These are phyloP conservation scores for Solanum gandarillasii DNA, from an alignment of 257 asterid species.

Conservation along the genomic window DNA sequence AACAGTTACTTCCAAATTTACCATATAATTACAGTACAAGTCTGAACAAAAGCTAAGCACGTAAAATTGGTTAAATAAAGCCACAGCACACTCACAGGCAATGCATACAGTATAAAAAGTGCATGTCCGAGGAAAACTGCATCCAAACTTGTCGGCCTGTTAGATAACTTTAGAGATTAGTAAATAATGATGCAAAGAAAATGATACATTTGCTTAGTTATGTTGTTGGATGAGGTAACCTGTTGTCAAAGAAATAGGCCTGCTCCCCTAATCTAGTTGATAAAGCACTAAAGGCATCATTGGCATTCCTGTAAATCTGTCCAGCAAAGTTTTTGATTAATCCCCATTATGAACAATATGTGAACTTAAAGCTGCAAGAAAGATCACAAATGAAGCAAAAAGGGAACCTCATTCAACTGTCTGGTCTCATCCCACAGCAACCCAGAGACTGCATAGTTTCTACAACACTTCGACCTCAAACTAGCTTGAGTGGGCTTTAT, in stretches of 20 bases:
- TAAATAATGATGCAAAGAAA: not conserved
- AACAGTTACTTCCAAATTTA: not conserved
- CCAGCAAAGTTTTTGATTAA: not conserved
- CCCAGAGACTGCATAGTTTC: not conserved
- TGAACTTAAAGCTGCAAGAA: not conserved
- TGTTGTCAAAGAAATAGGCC: constrained; percentile 52
- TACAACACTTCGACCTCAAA: not conserved
- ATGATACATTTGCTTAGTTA: not conserved
- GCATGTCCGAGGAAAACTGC: constrained; percentile 73
- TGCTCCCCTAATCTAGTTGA: constrained; percentile 72
- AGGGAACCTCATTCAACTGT: not conserved
- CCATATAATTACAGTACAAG: not conserved
- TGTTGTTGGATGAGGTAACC: constrained; percentile 29
- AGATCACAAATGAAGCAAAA: not conserved
- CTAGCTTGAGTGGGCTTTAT: not conserved
- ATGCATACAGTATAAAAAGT: constrained; percentile 68
- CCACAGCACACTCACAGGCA: constrained; percentile 63
- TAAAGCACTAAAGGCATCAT: constrained; percentile 55
- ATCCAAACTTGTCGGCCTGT: constrained; percentile 92
- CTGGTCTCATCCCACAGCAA: not conserved
- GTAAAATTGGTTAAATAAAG: not conserved
- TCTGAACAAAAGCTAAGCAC: not conserved
- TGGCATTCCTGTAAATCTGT: constrained; percentile 76
- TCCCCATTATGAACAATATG: not conserved
- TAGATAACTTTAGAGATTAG: not conserved